Conservation (phyloP, 106 monocot genomes). For the Dendrobium huoshanense region DNA sequence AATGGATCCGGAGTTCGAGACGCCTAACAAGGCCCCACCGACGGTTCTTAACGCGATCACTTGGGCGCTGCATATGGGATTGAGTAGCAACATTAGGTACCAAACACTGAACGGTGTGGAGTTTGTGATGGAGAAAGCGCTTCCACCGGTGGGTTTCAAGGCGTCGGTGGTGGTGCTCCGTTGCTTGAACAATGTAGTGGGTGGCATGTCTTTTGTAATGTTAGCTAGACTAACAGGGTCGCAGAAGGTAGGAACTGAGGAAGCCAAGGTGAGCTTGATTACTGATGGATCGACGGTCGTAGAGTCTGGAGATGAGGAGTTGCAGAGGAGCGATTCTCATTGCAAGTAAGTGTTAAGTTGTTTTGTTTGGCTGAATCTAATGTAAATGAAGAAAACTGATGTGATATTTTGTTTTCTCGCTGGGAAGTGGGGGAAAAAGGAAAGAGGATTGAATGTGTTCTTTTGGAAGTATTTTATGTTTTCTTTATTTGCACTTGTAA, state of each 20-base stretch:
- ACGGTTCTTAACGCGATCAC: slow-evolving; percentile 59
- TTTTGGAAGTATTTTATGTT: not conserved
- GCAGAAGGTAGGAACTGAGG: slow-evolving; percentile 30
- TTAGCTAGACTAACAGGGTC: slow-evolving; percentile 63
- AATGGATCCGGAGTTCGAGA: slow-evolving; percentile 65
- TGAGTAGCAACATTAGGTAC: slow-evolving; percentile 72
- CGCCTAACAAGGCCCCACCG: slow-evolving; percentile 63
- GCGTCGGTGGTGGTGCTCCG: slow-evolving; percentile 48
- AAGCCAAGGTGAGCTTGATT: slow-evolving; percentile 24
- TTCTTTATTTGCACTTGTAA: not conserved
- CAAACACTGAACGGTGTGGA: slow-evolving; percentile 67
- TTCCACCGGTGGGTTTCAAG: slow-evolving; percentile 47
- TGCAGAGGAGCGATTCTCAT: slow-evolving; percentile 11
- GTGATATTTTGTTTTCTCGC: not conserved
- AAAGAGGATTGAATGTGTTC: not conserved
- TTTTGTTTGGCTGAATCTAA: not conserved
- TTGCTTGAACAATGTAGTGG: slow-evolving; percentile 61
- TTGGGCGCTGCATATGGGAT: slow-evolving; percentile 63
- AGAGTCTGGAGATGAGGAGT: not conserved
- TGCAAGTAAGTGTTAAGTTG: slow-evolving; percentile 16
- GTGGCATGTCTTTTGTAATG: slow-evolving; percentile 53
- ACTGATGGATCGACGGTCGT: not conserved
- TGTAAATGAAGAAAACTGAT: not conserved
- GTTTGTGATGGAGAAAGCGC: slow-evolving; percentile 35
- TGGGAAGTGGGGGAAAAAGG: not conserved